These are phyloP conservation scores for Lathyrus sativus DNA, from an alignment of 306 rosid species.

Conservation along the genomic window DNA sequence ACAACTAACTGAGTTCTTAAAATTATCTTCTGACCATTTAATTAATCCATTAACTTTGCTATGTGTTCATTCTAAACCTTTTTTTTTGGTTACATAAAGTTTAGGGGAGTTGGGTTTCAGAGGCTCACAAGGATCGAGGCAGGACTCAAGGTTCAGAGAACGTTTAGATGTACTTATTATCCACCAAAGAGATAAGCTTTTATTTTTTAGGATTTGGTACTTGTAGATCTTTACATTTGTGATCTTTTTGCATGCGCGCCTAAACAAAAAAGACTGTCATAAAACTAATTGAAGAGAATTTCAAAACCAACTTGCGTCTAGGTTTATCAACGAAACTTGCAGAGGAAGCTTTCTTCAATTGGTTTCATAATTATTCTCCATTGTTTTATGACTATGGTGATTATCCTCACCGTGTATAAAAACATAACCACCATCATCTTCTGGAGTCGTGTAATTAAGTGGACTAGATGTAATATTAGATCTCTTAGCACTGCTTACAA, in stretches of 20 bases:
- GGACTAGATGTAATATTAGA: slow-evolving; percentile 48
- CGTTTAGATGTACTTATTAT: no score
- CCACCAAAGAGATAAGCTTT: neutral
- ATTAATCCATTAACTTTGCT: neutral
- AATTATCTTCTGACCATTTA: no score
- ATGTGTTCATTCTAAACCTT: neutral
- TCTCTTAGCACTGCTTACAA: no score
- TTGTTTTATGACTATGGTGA: slow-evolving; percentile 57
- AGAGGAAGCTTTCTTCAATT: slow-evolving; percentile 73
- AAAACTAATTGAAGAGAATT: slow-evolving; percentile 57
- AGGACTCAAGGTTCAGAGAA: no score
- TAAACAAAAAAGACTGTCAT: slow-evolving; percentile 63
- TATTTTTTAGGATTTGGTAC: neutral
- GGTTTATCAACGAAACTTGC: slow-evolving; percentile 69
- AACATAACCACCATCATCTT: slow-evolving; percentile 84
- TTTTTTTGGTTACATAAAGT: neutral
- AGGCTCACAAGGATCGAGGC: neutral
- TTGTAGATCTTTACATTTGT: neutral
- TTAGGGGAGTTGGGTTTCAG: neutral
- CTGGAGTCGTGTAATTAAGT: slow-evolving; percentile 46
- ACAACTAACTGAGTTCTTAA: no score
- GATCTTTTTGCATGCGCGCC: slow-evolving; percentile 60
- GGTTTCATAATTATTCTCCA: slow-evolving; percentile 63
- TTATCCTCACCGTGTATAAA: slow-evolving; percentile 64
- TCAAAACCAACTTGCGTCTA: slow-evolving; percentile 52